Base-by-base conservation (phyloP, 2,329 filamentous ascomycete genomes). In the Verticillium longisporum region DNA sequence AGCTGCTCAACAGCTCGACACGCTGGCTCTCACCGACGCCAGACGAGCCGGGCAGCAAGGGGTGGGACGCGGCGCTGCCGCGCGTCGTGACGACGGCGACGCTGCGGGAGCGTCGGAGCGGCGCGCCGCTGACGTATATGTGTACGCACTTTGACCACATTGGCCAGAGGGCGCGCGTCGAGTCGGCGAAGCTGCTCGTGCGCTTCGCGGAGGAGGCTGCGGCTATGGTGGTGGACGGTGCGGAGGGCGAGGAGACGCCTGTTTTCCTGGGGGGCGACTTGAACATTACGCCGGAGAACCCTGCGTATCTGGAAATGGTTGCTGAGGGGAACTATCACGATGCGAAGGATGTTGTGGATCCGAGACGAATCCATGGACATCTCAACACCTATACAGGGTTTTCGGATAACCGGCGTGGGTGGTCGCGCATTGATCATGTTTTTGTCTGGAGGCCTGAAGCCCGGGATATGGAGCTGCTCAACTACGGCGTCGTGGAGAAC, bases 21-120 rank as follows among this genome's bases (percentile, higher is more conserved):
- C 77, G 85, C 57, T 90, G 87, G 87, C 74, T 90, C 2, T 86
- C 80, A 6, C 73, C 81, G 64, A 89, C 83, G 1, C 87, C 85
- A 0, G 72, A 79, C 9, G 72, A 70, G 15, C 71, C 70, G n/a
- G 85, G 83, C 0, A 85, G 80, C 0, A 84, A 81, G 64, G 83
- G 85, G 38, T 90, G 87, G 87, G 74, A 76, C 54, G 75, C 75
- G 3, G 69, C 68, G 6, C 64, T 69, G 9, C 73, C 77, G 4
- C 75, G 82, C 0, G 79, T 84, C 50, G 71, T 80, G 9, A 83
- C 80, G 0, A 73, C 80, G 6, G 80, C 75, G 2, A 71, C 73
- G 2, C 80, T 83, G 64, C 60, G 70, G 55, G 78, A 83, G 63
- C 60, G 64, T 13, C 62, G 65, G n/a, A 77, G 75, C 21, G 72